phyloP scores from a whole-genome alignment of 345 rosid species.

The Zanthoxylum bungeanum region DNA sequence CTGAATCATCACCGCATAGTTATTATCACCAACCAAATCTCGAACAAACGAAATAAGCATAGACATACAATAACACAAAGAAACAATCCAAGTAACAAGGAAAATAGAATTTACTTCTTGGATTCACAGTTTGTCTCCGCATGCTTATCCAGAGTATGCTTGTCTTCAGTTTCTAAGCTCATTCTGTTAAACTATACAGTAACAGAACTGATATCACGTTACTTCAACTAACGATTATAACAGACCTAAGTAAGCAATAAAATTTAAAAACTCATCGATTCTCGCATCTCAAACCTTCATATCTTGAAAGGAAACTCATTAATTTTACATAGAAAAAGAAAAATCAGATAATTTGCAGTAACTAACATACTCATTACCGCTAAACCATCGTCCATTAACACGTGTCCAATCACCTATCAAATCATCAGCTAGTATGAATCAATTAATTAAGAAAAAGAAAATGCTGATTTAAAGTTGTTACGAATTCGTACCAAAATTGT shows the following conservation, averaged over 20 bases:
- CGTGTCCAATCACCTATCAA: constrained; percentile 11
- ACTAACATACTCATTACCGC: background rate
- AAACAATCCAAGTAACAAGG: background rate
- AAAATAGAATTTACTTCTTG: constrained; percentile 35
- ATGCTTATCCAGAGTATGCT: constrained; percentile 34
- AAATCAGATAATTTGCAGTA: constrained; percentile 8
- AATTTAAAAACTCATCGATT: too few relatives aligned
- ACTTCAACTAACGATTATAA: background rate
- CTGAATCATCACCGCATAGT: constrained; percentile 39
- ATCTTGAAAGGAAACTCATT: too few relatives aligned
- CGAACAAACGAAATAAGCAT: background rate
- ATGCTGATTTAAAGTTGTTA: constrained; percentile 15
- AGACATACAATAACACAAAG: background rate
- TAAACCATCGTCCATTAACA: constrained; percentile 16
- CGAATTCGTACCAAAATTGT: constrained; percentile 20
- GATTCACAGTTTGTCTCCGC: constrained; percentile 32
- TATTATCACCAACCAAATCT: constrained; percentile 7
- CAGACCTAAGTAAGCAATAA: background rate
- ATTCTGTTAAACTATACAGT: constrained; percentile 36
- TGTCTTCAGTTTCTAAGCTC: constrained; percentile 60
- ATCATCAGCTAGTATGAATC: constrained; percentile 17
- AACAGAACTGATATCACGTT: background rate
- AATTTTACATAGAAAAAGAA: background rate
- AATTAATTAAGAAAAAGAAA: too few relatives aligned
- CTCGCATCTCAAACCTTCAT: too few relatives aligned